Conservation (phyloP, 495 filamentous ascomycete genomes). For the Penicillium goetzii region DNA sequence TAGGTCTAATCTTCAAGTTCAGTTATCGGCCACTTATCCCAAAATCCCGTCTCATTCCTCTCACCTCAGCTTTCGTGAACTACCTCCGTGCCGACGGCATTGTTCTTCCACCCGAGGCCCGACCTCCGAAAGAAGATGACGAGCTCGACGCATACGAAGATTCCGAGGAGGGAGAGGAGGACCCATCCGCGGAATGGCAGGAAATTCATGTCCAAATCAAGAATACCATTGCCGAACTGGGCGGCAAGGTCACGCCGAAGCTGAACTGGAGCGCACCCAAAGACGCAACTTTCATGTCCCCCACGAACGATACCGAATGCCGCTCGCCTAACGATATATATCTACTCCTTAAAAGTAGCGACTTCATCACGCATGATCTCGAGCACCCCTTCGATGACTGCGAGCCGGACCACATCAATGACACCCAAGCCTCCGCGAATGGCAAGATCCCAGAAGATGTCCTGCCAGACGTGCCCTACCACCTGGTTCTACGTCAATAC, state of each 20-base stretch:
- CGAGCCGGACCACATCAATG: slow-evolving; percentile 30
- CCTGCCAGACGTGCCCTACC: slow-evolving; percentile 57
- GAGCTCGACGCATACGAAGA: slow-evolving; percentile 45
- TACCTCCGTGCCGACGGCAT: slow-evolving; percentile 96
- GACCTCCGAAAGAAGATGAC: slow-evolving; percentile 41
- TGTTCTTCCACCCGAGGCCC: slow-evolving; percentile 66
- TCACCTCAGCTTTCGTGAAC: slow-evolving; percentile 71
- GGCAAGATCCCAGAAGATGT: slow-evolving; percentile 5
- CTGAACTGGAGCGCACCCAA: slow-evolving; percentile 97
- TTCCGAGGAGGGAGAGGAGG: slow-evolving; percentile 50
- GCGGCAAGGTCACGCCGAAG: slow-evolving; percentile 85
- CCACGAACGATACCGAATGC: slow-evolving; percentile 90
- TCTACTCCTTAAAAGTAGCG: slow-evolving; percentile 85
- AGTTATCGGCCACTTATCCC: slow-evolving; percentile 82
- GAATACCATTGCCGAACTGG: slow-evolving; percentile 73
- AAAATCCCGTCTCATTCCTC: slow-evolving; percentile 80
- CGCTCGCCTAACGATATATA: slow-evolving; percentile 87
- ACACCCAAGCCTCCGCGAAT: no score
- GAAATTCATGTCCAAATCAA: slow-evolving; percentile 78
- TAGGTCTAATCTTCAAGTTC: neutral
- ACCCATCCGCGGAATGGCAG: slow-evolving; percentile 63
- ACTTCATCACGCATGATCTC: slow-evolving; percentile 92
- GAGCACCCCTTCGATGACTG: slow-evolving; percentile 91
- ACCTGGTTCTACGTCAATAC: slow-evolving; percentile 82
- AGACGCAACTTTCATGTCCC: slow-evolving; percentile 93